Base-by-base conservation (phyloP, 768 basidiomycete genomes). In the Collybiopsis confluens region DNA sequence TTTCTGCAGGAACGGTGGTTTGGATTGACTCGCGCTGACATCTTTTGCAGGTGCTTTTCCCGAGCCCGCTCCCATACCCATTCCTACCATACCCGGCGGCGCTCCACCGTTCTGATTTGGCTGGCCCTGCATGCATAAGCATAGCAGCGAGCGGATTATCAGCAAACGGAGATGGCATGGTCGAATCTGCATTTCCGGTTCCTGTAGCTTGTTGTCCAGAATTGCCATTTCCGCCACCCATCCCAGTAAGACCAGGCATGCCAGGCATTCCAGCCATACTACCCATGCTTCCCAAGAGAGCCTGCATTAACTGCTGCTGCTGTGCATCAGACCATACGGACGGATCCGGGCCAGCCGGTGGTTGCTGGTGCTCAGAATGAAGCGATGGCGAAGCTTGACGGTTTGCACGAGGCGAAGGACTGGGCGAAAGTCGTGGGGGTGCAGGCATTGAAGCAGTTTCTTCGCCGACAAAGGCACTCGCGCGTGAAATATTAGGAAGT, bases 251-350 rank as follows among this genome's bases (percentile, higher is more conserved):
- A 9, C 52, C 43, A 20, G 20, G n/a, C 26, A 45, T 21, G 10
- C 18, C n/a, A 27, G 52, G 52, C 33, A 53, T 36, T 44, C 35
- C 52, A 41, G 40, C 51, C 52, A 53, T 53, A 40, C 33, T 20
- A 27, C 30, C 38, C 46, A 50, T 49, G 11, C 62, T 67, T 28
- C 63, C 68, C 71, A 88, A 76, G 27, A 91, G 72, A 1, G 87
- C 85, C 55, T 80, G 79, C 68, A 90, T 71, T 57, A 90, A 77
- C 58, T 85, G 82, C 52, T 73, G 73, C 61, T 88, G 86, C 55
- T 88, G 84, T 55, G 89, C 83, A 41, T 79, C 70, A 8, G 81
- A 78, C 87, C 85, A 88, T 11, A 76, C 76, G 3, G 82, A 77
- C 0, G 82, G 78, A 61, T 84, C 82, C 3, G 54, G 58, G 42